Base-by-base conservation (phyloP, 495 filamentous ascomycete species). In the Annulohypoxylon nitens region DNA sequence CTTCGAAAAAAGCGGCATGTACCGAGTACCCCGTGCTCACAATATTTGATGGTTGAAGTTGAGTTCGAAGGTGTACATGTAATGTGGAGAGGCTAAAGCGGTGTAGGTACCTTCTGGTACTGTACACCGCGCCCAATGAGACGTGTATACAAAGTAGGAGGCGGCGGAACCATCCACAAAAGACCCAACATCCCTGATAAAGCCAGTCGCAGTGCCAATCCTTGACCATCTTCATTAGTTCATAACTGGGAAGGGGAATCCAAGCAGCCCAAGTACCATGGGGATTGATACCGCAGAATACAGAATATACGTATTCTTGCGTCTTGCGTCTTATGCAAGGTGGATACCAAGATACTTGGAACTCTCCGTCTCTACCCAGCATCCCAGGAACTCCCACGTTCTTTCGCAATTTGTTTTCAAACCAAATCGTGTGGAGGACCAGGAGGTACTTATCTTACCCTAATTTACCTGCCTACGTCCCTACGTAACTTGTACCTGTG, bases 221-320 rank as follows among this genome's bases (percentile, higher is more conserved):
- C 71, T 63, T 74, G 67, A 61, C 55, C 71, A 67, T 74, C 66
- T 48, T 74, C 50, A 74, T 70, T 74, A 74, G 66, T 70, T 18
- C 48, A 51, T 26, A 63, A 57, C 61, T 65, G 57, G 62, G 61
- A 69, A 67, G 41, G 39, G 62, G 23, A 74, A 54, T 58, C 51
- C 62, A 74, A 66, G 71, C 70, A 74, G 47, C 51, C 51, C 62
- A 74, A 66, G 71, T 74, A 74, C 71, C 71, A 74, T 74, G 71
- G 67, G 54, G 54, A 70, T 54, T 25, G 50, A 33, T 33, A 54
- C 30, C 30, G 30, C 30, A 30, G 30, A 4, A 30, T 30, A 30
- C 5, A 30, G 3, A 30, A 30, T 33, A 53, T 62, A 54, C 66
- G 57, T 67, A 68, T 55, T 43, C 51, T 54, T 59, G 33, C 57